Evolutionary conservation across 306 rosid species (phyloP), one percentile per base, ranked within the genome.

Genomic region (Vigna hirtella): DNA sequence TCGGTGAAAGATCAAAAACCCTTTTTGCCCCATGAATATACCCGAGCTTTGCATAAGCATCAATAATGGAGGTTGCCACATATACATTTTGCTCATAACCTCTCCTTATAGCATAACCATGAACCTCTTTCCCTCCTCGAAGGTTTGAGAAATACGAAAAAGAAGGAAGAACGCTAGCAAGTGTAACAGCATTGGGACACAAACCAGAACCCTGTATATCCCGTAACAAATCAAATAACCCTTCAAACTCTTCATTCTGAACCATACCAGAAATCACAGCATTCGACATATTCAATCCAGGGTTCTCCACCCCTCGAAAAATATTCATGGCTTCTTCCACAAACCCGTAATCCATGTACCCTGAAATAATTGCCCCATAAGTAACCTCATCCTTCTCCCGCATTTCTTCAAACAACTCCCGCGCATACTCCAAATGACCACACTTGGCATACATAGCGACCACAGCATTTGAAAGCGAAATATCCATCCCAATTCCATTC

Each of bases 371-470:
- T 0, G 98, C 82, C 34, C 90, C 89, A 71, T 86, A 88, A 75
- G 94, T 88, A 71, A 87, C 81, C 49, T 79, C 99, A 68, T 93
- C 99, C 80, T 83, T 95, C 48, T 79, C 91, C 53, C 68, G 70
- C 97, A 89, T 88, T 81, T 72, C 93, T 7, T 88, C 90, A 70
- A 93, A 91, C 70, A 91, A 77, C 58, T 87, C 87, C 30, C 83
- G 82, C 50, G 96, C 98, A 81, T 86, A 87, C 79, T 90, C 96
- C 81, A 95, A 86, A 81, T 83, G 85, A 6, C 98, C 97, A 70
- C 97, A 93, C 80, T 93, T 91, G 0, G 96, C 97, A 73, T 93
- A 95, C 38, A 95, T 81, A 48, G 90, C 90, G 78, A 95, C 77
- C 53, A 93, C 63, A 65, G 99, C 90, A 82, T 93, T 95, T 16